Evolutionary conservation across 768 basidiomycete genomes (phyloP), one percentile per base, ranked within the genome.

Genomic region (Pisolithus sp.): DNA sequence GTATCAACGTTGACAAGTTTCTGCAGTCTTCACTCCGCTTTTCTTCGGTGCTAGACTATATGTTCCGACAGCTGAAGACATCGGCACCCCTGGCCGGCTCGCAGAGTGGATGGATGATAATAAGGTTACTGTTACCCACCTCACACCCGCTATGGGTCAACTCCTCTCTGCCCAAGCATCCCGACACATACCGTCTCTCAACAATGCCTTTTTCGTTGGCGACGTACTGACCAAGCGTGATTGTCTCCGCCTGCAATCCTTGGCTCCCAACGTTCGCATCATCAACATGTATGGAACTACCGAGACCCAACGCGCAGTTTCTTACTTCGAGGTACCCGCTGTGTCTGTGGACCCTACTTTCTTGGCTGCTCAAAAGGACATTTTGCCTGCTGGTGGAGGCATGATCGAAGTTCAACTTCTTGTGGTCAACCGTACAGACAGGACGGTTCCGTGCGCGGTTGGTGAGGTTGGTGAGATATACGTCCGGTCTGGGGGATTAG

Each of bases 281-380:
- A 85, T 98, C 69, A 99, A 99, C 76, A 99, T 99, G 96, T 99
- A 97, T 68, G 96, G 96, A 15, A 98, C 96, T 7, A 99, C 96
- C 20, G 96, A 99, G 71, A 98, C 96, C 7, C 96, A 99, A 67
- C 89, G 96, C 48, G 96, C 96, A 2, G 96, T 99, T 9, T 97
- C 94, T 20, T 98, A 97, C 72, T 97, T 94, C 65, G 79, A 84
- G 20, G 92, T 98, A 59, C 93, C 95, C 2, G 80, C 89, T 48
- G 79, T 95, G 8, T 73, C 84, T 7, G 76, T 77, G 50, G 93
- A 98, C 63, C 78, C 86, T 0, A 93, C 93, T 1, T 97, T 96
- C 79, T 78, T 98, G 39, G 81, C 85, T 21, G 92, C 84, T 2
- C 89, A 94, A 66, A 99, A 99, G 71, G 96, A 98, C 62, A 86